These are phyloP conservation scores for Lachancea meyersii DNA, from an alignment of 805 yeast genomes.

Conservation along the genomic window DNA sequence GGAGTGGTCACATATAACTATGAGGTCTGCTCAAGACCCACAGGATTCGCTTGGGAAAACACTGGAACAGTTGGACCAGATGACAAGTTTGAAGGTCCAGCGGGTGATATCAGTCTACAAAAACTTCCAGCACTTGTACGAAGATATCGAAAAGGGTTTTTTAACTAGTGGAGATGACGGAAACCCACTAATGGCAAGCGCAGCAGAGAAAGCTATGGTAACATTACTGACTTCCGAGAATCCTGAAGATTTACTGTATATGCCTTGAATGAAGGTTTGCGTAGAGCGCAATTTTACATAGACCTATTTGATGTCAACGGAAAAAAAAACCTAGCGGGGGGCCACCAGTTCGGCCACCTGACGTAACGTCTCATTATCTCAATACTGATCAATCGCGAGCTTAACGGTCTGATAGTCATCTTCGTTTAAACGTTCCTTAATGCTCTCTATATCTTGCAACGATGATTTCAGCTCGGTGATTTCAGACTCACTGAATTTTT, in stretches of 20 bases:
- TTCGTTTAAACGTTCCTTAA: conserved; percentile 45
- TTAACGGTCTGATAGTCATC: conserved; percentile 49
- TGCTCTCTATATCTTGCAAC: conserved; percentile 35
- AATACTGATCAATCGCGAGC: conserved; percentile 15
- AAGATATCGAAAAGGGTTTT: conserved; percentile 29
- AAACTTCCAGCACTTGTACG: conserved; percentile 31
- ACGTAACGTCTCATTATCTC: no score
- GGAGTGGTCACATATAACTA: conserved; percentile 50
- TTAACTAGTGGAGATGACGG: conserved; percentile 41
- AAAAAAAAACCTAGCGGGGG: no score
- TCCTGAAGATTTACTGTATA: conserved; percentile 36
- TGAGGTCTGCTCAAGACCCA: conserved; percentile 48
- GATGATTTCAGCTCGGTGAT: conserved; percentile 32
- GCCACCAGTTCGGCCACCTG: no score
- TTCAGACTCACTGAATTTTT: conserved; percentile 43
- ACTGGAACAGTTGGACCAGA: conserved; percentile 49
- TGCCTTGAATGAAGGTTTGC: conserved; percentile 1
- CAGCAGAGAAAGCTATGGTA: conserved; percentile 43
- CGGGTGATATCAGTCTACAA: conserved; percentile 39
- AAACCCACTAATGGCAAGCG: conserved; percentile 42
- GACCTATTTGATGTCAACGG: no score
- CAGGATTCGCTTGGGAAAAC: conserved; percentile 44
- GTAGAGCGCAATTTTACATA: no score
- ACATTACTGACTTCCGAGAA: conserved; percentile 45
- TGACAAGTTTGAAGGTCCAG: conserved; percentile 49